These are phyloP conservation scores for Xylaria sp. DNA, from an alignment of 2,329 filamentous ascomycete genomes.

Conservation along the genomic window DNA sequence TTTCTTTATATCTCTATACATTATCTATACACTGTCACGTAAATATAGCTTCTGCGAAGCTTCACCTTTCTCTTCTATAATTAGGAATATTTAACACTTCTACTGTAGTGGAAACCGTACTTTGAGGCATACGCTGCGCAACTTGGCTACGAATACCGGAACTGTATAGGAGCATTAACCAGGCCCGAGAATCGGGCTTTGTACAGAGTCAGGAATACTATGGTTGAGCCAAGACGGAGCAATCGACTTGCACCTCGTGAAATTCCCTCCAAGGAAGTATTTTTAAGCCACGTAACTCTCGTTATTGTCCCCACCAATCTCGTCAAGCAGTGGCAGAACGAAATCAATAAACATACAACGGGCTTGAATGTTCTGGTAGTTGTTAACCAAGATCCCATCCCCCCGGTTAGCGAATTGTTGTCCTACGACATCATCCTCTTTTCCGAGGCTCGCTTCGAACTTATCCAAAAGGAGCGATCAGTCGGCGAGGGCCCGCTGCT, in stretches of 20 bases:
- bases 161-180: constrained; percentile 62
- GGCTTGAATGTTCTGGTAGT: constrained; percentile 70
- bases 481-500: constrained; percentile 38
- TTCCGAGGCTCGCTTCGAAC: constrained; percentile 74
- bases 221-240: constrained; percentile 48
- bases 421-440: constrained; percentile 80
- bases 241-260: constrained; percentile 43
- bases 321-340: constrained; percentile 80
- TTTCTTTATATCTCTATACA: not conserved
- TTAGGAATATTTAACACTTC: not conserved
- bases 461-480: constrained; percentile 56
- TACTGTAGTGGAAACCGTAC: constrained; percentile 63
- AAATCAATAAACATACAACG: constrained; percentile 78
- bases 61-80: not conserved
- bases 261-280: constrained; percentile 56
- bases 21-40: too few relatives aligned
- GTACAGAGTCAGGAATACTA: constrained; percentile 58
- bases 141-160: constrained; percentile 55
- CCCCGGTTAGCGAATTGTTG: constrained; percentile 62
- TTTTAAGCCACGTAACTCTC: constrained; percentile 72
- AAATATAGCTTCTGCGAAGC: too few relatives aligned
- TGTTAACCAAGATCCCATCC: constrained; percentile 60
- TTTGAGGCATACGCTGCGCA: constrained; percentile 58
- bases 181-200: constrained; percentile 56
- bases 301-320: constrained; percentile 85